A percentile compares a stretch with the other conserved stretches of the same genome.
phyloP scores from a whole-genome alignment of 2,329 filamentous ascomycete species.

The Fusarium nelsonii region DNA sequence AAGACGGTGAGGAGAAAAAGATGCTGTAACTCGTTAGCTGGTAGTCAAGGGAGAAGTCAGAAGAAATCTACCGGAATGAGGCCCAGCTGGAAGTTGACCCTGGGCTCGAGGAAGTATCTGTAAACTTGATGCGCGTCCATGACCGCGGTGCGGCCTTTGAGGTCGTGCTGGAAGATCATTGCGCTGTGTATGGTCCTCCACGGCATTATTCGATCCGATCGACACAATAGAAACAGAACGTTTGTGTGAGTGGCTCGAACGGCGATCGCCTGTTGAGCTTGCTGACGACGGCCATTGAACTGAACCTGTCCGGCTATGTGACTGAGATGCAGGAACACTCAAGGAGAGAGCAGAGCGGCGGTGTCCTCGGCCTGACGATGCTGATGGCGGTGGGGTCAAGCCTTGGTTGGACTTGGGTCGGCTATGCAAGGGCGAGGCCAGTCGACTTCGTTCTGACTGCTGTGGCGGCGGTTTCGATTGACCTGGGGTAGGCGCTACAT shows the following conservation, averaged over 20 bases:
- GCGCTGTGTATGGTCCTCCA: constrained; percentile 61
- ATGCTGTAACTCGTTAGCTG: constrained; percentile 47
- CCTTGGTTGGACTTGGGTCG: constrained; percentile 59
- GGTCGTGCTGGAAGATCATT: constrained; percentile 59
- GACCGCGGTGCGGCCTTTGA: constrained; percentile 70
- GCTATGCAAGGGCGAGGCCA: constrained; percentile 59
- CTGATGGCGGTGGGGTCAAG: constrained; percentile 60
- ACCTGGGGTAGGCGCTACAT: constrained; percentile 69
- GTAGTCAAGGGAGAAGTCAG: background rate
- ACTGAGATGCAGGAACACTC: constrained; percentile 61
- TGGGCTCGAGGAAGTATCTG: constrained; percentile 68
- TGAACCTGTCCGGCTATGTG: constrained; percentile 61
- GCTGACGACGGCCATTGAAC: constrained; percentile 60
- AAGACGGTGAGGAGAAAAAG: constrained; percentile 57
- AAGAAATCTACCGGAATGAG: constrained; percentile 55
- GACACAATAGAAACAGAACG: constrained; percentile 87
- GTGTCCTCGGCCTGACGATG: constrained; percentile 66
- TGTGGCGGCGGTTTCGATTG: constrained; percentile 49
- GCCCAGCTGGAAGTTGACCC: constrained; percentile 60
- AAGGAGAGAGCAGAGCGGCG: constrained; percentile 74
- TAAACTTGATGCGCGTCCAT: constrained; percentile 83
- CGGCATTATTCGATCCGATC: constrained; percentile 69
- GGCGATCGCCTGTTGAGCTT: constrained; percentile 48
- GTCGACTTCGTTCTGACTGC: constrained; percentile 52
- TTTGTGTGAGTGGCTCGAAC: constrained; percentile 71